phyloP scores from a whole-genome alignment of 495 filamentous ascomycete species.

The Cercophora samala region DNA sequence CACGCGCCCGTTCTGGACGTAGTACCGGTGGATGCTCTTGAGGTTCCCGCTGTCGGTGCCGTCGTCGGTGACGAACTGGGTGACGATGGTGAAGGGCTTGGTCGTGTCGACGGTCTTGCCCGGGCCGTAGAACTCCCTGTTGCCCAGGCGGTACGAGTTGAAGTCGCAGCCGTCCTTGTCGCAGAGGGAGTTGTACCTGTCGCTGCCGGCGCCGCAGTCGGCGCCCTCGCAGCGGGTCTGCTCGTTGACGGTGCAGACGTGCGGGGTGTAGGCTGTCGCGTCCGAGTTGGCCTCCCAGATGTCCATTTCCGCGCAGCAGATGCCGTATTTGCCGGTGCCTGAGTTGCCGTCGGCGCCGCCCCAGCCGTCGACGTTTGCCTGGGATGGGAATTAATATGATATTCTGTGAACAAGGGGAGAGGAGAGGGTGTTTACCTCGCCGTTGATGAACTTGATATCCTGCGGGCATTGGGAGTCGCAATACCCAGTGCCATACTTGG shows the following conservation, averaged over 20 bases:
- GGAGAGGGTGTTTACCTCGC: constrained; percentile 37
- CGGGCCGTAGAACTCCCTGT: constrained; percentile 55
- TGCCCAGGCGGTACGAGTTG: constrained; percentile 64
- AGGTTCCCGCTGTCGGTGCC: constrained; percentile 55
- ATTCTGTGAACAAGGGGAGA: not conserved
- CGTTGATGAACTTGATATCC: constrained; percentile 69
- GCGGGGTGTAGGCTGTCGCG: constrained; percentile 58
- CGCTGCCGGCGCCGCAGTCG: constrained; percentile 36
- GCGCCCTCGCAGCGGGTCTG: constrained; percentile 50
- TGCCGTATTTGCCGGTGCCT: constrained; percentile 56
- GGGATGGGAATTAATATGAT: not conserved
- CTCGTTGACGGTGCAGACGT: constrained; percentile 52
- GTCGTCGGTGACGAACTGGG: constrained; percentile 63
- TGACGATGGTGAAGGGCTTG: constrained; percentile 64
- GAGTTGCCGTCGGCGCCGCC: constrained; percentile 49
- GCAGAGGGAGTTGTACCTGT: constrained; percentile 39
- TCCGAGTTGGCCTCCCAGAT: constrained; percentile 66
- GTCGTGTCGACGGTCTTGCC: constrained; percentile 56
- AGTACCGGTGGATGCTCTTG: constrained; percentile 59
- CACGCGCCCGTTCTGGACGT: constrained; percentile 60
- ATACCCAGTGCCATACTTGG: constrained; percentile 69
- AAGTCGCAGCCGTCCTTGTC: constrained; percentile 65
- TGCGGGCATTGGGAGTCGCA: constrained; percentile 66
- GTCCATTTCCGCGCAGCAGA: constrained; percentile 69
- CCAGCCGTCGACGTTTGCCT: constrained; percentile 58